phyloP scores from a whole-genome alignment of 164 flowering plant species.

The Piper longum region DNA sequence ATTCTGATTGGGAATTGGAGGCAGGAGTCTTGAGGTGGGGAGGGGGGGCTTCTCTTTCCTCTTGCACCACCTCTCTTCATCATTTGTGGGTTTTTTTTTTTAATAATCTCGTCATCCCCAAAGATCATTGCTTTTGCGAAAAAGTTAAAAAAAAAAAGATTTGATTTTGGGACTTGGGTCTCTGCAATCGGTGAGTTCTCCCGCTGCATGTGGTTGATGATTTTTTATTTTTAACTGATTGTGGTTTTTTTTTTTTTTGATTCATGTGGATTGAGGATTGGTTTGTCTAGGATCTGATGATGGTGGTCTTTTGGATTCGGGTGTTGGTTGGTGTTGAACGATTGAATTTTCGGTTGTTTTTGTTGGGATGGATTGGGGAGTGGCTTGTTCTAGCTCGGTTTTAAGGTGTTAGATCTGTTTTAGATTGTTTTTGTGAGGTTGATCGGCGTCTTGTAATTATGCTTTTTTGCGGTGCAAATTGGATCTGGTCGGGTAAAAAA shows the following conservation, averaged over 20 bases:
- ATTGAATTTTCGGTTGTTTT: slow-evolving; percentile 3
- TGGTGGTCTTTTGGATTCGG: slow-evolving; percentile 33
- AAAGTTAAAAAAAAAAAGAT: too few species aligned
- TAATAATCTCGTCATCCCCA: slow-evolving; percentile 37
- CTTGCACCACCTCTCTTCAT: too few species aligned
- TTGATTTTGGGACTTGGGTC: slow-evolving; percentile 14
- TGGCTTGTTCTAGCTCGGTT: neutral
- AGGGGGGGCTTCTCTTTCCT: slow-evolving; percentile 18
- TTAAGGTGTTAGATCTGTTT: neutral
- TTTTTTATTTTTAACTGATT: slow-evolving; percentile 2
- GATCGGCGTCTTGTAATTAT: neutral
- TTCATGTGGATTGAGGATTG: slow-evolving; percentile 13
- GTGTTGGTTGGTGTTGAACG: slow-evolving; percentile 16
- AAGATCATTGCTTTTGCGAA: slow-evolving; percentile 40
- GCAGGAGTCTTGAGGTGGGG: slow-evolving; percentile 13
- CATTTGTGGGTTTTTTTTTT: slow-evolving; percentile 28
- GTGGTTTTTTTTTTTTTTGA: slow-evolving; percentile 4
- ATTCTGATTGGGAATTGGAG: slow-evolving; percentile 7
- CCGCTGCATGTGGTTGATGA: neutral
- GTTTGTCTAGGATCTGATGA: slow-evolving; percentile 22
- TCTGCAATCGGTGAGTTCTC: slow-evolving; percentile 12
- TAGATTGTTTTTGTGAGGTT: neutral
- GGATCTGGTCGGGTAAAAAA: neutral
- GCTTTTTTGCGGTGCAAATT: neutral
- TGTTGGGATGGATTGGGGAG: neutral